These are phyloP conservation scores for Beauveria pseudobassiana DNA, from an alignment of 2,329 filamentous ascomycete genomes.

Conservation along the genomic window DNA sequence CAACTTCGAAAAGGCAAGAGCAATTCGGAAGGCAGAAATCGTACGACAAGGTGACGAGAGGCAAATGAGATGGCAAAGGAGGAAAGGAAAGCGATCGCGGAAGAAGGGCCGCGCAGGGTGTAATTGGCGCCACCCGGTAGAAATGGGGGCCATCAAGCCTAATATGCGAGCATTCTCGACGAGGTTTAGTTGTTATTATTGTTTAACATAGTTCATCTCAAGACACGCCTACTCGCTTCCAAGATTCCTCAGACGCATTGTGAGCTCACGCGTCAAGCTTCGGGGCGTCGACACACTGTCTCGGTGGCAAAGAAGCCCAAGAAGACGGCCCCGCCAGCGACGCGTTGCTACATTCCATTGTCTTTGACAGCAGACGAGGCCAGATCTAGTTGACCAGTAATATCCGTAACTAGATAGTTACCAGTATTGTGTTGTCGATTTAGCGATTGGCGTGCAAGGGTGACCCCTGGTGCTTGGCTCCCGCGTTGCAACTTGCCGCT, in stretches of 20 bases:
- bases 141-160: neutral
- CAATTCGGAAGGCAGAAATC: neutral
- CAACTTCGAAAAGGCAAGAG: neutral
- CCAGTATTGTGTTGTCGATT: neutral
- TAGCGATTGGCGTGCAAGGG: neutral
- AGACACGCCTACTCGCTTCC: conserved; percentile 5
- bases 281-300: neutral
- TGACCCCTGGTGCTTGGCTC: neutral
- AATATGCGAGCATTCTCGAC: neutral
- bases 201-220: neutral
- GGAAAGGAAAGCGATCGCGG: neutral
- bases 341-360: neutral
- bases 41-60: conserved; percentile 2
- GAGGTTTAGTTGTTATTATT: neutral
- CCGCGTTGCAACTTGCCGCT: too few species aligned
- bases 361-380: neutral
- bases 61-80: neutral
- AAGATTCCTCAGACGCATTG: conserved; percentile 4
- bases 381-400: neutral
- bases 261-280: conserved; percentile 4
- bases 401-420: too few species aligned
- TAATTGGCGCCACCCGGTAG: neutral
- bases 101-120: neutral
- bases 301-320: neutral
- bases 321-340: neutral